Evolutionary conservation across 1,284 basidiomycete genomes (phyloP).

Genomic region (Kwoniella shivajii): DNA sequence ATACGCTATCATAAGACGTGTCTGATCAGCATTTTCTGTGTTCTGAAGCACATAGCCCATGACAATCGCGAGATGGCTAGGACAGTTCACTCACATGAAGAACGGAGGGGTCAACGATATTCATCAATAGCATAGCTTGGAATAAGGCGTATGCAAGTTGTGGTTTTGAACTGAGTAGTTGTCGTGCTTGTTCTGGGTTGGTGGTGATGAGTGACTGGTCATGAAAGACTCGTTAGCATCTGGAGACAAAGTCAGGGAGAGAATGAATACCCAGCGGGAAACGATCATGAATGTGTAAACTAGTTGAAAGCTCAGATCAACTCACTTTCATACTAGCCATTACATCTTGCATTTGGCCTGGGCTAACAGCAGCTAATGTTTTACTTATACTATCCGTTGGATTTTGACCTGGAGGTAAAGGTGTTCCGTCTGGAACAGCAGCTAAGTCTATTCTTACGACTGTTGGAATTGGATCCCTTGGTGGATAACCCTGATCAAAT

Average conservation of each 20-base stretch:
- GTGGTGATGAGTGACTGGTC: slow-evolving; percentile 73
- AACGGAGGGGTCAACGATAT: slow-evolving; percentile 87
- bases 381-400: slow-evolving; percentile 84
- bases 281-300: neutral
- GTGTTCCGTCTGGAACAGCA: slow-evolving; percentile 72
- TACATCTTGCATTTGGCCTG: slow-evolving; percentile 88
- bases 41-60: neutral
- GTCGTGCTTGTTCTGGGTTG: slow-evolving; percentile 85
- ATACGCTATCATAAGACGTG: slow-evolving; percentile 32
- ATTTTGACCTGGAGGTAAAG: slow-evolving; percentile 71
- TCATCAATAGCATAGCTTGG: slow-evolving; percentile 90
- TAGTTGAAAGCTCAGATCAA: slow-evolving; percentile 3
- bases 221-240: neutral
- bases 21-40: neutral
- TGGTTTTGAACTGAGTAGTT: slow-evolving; percentile 78
- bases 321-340: slow-evolving; percentile 94
- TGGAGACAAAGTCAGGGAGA: neutral
- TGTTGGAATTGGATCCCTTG: neutral
- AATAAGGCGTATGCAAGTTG: slow-evolving; percentile 96
- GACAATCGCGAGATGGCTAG: neutral
- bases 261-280: neutral
- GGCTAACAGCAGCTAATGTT: slow-evolving; percentile 80
- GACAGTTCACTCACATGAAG: slow-evolving; percentile 65
- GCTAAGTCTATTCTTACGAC: slow-evolving; percentile 21
- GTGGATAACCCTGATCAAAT: slow-evolving; percentile 10